phyloP scores from a whole-genome alignment of 768 basidiomycete species.

The Phlegmacium glaucopus region DNA sequence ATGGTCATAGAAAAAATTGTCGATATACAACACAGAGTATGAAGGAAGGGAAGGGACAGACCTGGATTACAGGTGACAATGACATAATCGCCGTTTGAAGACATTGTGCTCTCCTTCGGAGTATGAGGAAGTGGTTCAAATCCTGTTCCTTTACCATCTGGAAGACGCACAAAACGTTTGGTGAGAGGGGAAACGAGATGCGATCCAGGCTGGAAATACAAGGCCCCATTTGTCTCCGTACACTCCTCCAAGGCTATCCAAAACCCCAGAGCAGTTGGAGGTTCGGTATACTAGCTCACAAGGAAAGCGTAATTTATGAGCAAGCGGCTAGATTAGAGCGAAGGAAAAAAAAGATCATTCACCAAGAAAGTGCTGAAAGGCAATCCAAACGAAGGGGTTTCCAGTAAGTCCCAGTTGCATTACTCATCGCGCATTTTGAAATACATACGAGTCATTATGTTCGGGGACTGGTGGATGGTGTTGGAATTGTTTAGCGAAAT shows the following conservation, averaged over 20 bases:
- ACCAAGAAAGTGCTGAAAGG: conserved; percentile 68
- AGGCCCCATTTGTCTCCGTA: conserved; percentile 76
- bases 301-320: conserved; percentile 1
- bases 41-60: conserved; percentile 26
- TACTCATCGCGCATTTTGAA: conserved; percentile 1
- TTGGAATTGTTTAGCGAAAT: not conserved
- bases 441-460: conserved; percentile 88
- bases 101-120: conserved; percentile 25
- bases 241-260: conserved; percentile 96
- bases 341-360: conserved; percentile 19
- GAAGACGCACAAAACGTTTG: conserved; percentile 82
- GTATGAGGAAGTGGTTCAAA: conserved; percentile 62
- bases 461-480: conserved; percentile 59
- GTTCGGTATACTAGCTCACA: conserved; percentile 76
- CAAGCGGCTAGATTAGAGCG: not conserved
- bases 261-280: conserved; percentile 89
- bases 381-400: not conserved
- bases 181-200: conserved; percentile 72
- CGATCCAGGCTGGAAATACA: conserved; percentile 88
- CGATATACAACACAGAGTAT: not conserved
- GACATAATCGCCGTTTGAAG: conserved; percentile 47
- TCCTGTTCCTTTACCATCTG: conserved; percentile 70
- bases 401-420: too few relatives aligned
- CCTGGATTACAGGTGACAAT: conserved; percentile 75
- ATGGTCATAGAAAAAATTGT: not conserved